A percentile compares a stretch with the other conserved stretches of the same genome.
Conservation (phyloP, 1,284 basidiomycete species). For the Porogramme epimiltina region DNA sequence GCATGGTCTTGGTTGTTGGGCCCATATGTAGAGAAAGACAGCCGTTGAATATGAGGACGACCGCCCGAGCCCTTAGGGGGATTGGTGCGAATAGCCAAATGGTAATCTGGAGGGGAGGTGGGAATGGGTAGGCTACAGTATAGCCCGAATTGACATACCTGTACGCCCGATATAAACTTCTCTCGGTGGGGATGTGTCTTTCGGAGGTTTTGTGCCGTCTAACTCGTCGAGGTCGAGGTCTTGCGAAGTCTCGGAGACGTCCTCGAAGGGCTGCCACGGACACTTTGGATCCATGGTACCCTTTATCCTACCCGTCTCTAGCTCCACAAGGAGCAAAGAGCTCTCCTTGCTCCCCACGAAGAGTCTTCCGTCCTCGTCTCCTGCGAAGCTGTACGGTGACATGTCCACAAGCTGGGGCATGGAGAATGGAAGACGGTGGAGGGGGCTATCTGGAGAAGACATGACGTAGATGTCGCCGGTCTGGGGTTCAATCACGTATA, state of each 20-base stretch:
- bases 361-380: conserved; percentile 64
- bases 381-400: conserved; percentile 80
- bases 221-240: conserved; percentile 64
- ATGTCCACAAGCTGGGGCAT: conserved; percentile 87
- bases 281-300: conserved; percentile 78
- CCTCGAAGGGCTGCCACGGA: conserved; percentile 71
- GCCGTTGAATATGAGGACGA: conserved; percentile 64
- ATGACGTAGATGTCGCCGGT: conserved; percentile 88
- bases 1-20: conserved; percentile 78
- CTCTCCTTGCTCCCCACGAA: conserved; percentile 90
- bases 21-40: conserved; percentile 83
- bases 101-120: conserved; percentile 56
- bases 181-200: conserved; percentile 41
- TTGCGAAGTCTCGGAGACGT: conserved; percentile 43
- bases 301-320: conserved; percentile 82
- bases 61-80: conserved; percentile 37
- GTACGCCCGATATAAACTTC: conserved; percentile 83
- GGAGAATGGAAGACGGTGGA: conserved; percentile 83
- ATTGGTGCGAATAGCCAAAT: conserved; percentile 66
- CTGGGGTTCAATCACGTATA: conserved; percentile 91
- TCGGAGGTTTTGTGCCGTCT: conserved; percentile 53
- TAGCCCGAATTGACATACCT: conserved; percentile 47
- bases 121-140: not conserved
- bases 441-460: conserved; percentile 59
- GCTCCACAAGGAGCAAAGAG: conserved; percentile 75